These are phyloP conservation scores for Glarea lozoyensis DNA, from an alignment of 495 filamentous ascomycete species.

Conservation along the genomic window DNA sequence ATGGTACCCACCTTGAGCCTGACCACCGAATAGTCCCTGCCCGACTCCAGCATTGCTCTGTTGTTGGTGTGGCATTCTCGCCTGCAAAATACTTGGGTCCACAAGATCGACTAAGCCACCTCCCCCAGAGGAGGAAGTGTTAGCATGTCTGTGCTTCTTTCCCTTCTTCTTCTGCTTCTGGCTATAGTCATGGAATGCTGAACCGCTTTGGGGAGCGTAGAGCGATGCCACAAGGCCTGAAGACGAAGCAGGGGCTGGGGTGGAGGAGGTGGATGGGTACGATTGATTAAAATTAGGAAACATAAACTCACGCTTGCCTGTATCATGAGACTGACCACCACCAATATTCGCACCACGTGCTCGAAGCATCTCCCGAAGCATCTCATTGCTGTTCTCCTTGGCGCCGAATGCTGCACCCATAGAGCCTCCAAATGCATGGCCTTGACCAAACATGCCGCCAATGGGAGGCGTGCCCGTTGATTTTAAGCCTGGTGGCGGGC, in stretches of 20 bases:
- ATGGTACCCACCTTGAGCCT: constrained; percentile 98
- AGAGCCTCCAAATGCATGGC: constrained; percentile 64
- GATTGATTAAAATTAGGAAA: constrained; percentile 74
- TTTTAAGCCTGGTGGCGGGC: constrained; percentile 92
- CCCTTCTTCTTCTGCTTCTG: constrained; percentile 99
- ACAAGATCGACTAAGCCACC: constrained; percentile 97
- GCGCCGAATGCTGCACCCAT: constrained; percentile 33
- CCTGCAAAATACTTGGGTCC: constrained; percentile 98
- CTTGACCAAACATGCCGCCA: constrained; percentile 68
- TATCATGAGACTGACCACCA: constrained; percentile 62
- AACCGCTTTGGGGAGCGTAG: constrained; percentile 78
- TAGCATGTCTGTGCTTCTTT: constrained; percentile 99
- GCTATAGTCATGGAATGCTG: constrained; percentile 74
- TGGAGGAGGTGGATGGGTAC: constrained; percentile 71
- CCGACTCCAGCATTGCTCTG: constrained; percentile 67
- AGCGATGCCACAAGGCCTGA: constrained; percentile 81
- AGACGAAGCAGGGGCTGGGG: constrained; percentile 82
- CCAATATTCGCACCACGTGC: constrained; percentile 41
- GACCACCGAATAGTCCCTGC: constrained; percentile 81
- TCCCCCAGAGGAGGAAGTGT: constrained; percentile 98
- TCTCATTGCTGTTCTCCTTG: constrained; percentile 65
- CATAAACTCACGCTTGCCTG: constrained; percentile 89
- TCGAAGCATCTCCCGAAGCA: constrained; percentile 72
- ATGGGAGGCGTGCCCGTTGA: constrained; percentile 86
- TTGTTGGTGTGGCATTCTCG: constrained; percentile 82